Base-by-base conservation (phyloP, 2,329 filamentous ascomycete genomes). In the Penicillium brasilianum region DNA sequence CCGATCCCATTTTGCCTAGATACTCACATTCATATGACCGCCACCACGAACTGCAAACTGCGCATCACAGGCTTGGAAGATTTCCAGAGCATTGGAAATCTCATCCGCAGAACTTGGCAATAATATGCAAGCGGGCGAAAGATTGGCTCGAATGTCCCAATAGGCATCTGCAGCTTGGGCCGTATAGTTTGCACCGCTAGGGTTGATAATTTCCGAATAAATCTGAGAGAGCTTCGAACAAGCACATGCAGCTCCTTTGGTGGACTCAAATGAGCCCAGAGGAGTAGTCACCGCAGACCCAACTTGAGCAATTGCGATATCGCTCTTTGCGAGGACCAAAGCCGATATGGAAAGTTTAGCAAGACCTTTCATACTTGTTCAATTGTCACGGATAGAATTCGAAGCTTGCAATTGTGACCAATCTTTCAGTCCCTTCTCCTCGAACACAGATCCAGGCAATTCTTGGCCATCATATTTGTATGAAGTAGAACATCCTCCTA, bases 31-130 rank as follows among this genome's bases (percentile, higher is more conserved):
- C 72, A 74, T 74, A 67, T 87, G 84, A 0, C 85, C 85, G 22
- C 84, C 85, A 0, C 82, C 82, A 65, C 85, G 83, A 69, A 87
- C 71, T 3, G 84, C 84, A 60, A 87, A 87, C 32, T 78, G 76
- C 5, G 74, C 63, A 49, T 78, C 50, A 67, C 72, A 72, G 0
- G 32, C n/a, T 3, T 36, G 44, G 8, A 76, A 59, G 0, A 71
- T 63, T 5, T 59, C 50, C 2, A 77, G 53, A 1, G 69, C 71
- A 20, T 57, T 54, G 1, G 74, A 65, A 3, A 77, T 70, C 37
- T 71, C 55, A 14, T 61, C 39, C 6, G 71, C 69, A 7, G 64
- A 61, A 3, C 22, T 32, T 1, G 74, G 74, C n/a, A 72, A 48
- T 34, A 76, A 73, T 48, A 76, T 66, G 55, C 75, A 77, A 1